These are phyloP conservation scores for Ophiostoma ips DNA, from an alignment of 2,329 filamentous ascomycete genomes.

Conservation along the genomic window DNA sequence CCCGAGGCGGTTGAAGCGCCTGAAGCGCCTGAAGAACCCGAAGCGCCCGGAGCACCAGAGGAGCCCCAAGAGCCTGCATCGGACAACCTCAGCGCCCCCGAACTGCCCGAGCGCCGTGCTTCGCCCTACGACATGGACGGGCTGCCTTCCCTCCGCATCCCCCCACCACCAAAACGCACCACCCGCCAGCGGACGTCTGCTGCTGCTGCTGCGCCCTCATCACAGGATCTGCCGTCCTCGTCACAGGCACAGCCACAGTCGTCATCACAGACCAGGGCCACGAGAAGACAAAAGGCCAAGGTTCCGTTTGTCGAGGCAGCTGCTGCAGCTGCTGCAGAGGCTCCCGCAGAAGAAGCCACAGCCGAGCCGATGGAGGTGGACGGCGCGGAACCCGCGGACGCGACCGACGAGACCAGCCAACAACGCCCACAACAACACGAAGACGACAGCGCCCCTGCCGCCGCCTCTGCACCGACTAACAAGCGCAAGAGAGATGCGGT, in stretches of 20 bases:
- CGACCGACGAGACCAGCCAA: neutral
- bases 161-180: neutral
- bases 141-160: neutral
- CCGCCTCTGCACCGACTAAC: neutral
- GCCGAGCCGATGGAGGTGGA: neutral
- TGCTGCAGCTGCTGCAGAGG: neutral
- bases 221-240: neutral
- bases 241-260: neutral
- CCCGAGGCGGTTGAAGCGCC: neutral
- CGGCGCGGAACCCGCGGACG: neutral
- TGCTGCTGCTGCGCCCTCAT: neutral
- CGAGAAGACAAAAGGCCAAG: neutral
- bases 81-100: too few relatives aligned
- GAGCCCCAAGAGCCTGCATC: neutral
- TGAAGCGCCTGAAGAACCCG: neutral
- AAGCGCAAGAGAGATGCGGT: conserved; percentile 2
- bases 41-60: neutral
- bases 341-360: neutral
- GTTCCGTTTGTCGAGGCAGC: neutral
- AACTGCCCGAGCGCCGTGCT: neutral
- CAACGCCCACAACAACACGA: too few relatives aligned
- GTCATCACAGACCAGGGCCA: neutral
- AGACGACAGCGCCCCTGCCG: neutral
- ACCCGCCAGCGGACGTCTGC: neutral
- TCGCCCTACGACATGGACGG: neutral